Percentiles rank a stretch among this genome's conserved stretches.
Evolutionary conservation across 2,329 filamentous ascomycete genomes (phyloP).

Genomic region (Grosmannia serpens): DNA sequence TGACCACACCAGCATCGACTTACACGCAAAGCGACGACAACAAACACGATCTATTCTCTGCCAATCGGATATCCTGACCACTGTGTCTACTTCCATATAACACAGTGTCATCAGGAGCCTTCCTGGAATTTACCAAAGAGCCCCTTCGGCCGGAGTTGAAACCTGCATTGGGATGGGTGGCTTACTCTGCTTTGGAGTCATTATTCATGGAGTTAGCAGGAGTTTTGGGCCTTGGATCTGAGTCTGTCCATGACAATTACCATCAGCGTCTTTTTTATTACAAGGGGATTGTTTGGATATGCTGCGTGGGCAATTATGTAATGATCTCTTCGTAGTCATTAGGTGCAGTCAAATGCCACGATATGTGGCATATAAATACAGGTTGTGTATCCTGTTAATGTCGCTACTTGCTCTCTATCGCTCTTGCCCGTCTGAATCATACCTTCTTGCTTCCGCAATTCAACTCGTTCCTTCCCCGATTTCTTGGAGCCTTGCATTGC

Average conservation of each 20-base stretch:
- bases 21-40: neutral
- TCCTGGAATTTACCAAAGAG: neutral
- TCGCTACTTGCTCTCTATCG: neutral
- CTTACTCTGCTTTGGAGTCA: neutral
- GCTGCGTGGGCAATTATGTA: neutral
- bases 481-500: neutral
- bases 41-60: neutral
- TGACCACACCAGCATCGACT: neutral
- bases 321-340: neutral
- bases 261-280: too few relatives aligned
- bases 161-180: neutral
- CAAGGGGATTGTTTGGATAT: too few relatives aligned
- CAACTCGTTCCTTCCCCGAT: too few relatives aligned
- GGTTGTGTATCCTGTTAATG: neutral
- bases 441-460: too few relatives aligned
- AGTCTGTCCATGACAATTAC: too few relatives aligned
- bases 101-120: neutral
- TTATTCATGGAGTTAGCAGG: neutral
- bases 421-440: too few relatives aligned
- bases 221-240: neutral
- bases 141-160: neutral
- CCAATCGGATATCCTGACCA: neutral
- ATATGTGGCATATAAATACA: neutral
- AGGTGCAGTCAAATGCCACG: neutral
- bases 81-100: neutral